Percentiles rank a stretch among this genome's conserved stretches.
These are phyloP conservation scores for Filosporella fistucella DNA, from an alignment of 495 filamentous ascomycete species.

Conservation along the genomic window DNA sequence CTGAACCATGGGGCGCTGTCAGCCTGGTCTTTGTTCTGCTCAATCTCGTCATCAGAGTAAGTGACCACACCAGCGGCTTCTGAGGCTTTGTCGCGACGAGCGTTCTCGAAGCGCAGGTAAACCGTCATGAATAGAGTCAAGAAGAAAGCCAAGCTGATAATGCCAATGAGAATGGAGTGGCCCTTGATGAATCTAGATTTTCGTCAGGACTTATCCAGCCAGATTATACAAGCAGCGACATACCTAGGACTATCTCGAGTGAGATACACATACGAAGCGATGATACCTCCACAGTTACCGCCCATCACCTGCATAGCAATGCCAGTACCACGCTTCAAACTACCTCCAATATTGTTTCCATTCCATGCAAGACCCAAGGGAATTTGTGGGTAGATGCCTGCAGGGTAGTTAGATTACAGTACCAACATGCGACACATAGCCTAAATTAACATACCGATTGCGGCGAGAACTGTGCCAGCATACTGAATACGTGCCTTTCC, in stretches of 20 bases:
- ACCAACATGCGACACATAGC: conserved; percentile 41
- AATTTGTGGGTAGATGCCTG: conserved; percentile 72
- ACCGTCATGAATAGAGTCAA: conserved; percentile 13
- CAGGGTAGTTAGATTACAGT: conserved; percentile 23
- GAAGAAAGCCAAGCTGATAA: conserved; percentile 20
- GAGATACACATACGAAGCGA: conserved; percentile 65
- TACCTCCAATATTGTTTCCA: conserved; percentile 75
- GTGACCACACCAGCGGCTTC: background rate
- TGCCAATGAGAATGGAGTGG: conserved; percentile 22
- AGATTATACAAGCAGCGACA: conserved; percentile 19
- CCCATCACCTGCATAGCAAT: conserved; percentile 80
- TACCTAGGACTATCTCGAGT: conserved; percentile 52
- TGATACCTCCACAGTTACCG: conserved; percentile 66
- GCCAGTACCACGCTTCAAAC: conserved; percentile 70
- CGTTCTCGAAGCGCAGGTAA: conserved; percentile 12
- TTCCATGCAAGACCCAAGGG: conserved; percentile 77
- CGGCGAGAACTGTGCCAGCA: conserved; percentile 66
- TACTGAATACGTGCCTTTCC: conserved; percentile 59
- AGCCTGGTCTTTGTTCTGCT: conserved; percentile 7
- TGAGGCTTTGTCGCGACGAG: conserved; percentile 2
- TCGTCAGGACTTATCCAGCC: background rate
- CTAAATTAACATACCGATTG: conserved; percentile 61
- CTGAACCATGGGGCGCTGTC: conserved; percentile 11
- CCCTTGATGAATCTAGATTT: conserved; percentile 16
- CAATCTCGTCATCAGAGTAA: conserved; percentile 5